A percentile compares a stretch with the other conserved stretches of the same genome.
phyloP scores from a whole-genome alignment of 768 basidiomycete genomes.

The Leccinum variicolor region DNA sequence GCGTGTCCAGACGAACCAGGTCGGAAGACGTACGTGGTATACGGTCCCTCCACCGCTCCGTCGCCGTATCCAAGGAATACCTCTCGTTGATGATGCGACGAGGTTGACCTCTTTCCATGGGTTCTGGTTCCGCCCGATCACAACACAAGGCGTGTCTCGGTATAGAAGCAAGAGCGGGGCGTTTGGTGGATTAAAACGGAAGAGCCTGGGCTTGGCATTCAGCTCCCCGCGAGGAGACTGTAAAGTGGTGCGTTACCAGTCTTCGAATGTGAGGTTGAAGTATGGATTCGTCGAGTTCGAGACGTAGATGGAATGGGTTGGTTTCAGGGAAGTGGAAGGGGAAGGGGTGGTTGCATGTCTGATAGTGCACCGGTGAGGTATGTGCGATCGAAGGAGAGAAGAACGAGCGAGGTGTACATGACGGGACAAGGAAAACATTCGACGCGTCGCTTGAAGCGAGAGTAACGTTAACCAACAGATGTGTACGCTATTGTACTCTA shows the following conservation, averaged over 20 bases:
- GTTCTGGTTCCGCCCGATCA: conserved; percentile 96
- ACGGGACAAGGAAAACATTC: conserved; percentile 29
- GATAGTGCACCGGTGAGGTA: conserved; percentile 5
- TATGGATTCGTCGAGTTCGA: conserved; percentile 79
- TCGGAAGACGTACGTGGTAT: conserved; percentile 70
- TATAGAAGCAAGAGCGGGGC: conserved; percentile 83
- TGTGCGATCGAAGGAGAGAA: neutral
- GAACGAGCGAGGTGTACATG: conserved; percentile 19
- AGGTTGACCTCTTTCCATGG: conserved; percentile 98
- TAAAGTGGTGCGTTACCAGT: conserved; percentile 56
- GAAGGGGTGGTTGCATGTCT: conserved; percentile 10
- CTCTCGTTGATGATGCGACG: conserved; percentile 43
- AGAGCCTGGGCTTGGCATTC: conserved; percentile 51
- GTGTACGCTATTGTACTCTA: conserved; percentile 10
- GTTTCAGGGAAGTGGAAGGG: conserved; percentile 24
- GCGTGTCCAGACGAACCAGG: neutral
- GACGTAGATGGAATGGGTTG: conserved; percentile 57
- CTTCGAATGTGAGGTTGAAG: conserved; percentile 89
- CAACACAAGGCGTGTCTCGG: conserved; percentile 82
- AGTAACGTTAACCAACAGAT: no score
- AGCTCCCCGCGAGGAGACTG: conserved; percentile 26
- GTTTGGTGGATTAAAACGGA: conserved; percentile 66
- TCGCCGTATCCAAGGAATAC: conserved; percentile 77
- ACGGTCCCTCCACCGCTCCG: conserved; percentile 95
- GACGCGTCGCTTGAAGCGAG: neutral